These are phyloP conservation scores for Camellia lanceoleosa DNA, from an alignment of 148 eudicot species.

Conservation along the genomic window DNA sequence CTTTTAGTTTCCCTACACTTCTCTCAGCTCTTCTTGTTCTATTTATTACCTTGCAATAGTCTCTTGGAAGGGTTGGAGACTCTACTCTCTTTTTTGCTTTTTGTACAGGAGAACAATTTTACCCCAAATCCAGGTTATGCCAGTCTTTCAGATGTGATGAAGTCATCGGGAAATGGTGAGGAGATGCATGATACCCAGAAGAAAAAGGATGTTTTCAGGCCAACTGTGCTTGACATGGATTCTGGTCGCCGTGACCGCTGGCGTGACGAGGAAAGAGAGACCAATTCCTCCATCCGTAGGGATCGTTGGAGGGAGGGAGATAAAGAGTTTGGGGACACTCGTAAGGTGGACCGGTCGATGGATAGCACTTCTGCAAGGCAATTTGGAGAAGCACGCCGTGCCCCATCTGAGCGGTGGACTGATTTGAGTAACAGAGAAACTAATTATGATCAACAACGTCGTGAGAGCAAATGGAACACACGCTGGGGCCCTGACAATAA, in stretches of 20 bases:
- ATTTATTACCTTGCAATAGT: neutral
- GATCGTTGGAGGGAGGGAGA: slow-evolving; percentile 88
- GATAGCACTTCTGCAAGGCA: slow-evolving; percentile 48
- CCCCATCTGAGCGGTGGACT: slow-evolving; percentile 56
- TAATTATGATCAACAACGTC: slow-evolving; percentile 67
- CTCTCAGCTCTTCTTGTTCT: neutral
- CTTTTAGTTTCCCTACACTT: neutral
- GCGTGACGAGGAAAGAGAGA: slow-evolving; percentile 98
- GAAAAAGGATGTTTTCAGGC: slow-evolving; percentile 86
- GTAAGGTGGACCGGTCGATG: slow-evolving; percentile 56
- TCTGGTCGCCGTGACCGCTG: slow-evolving; percentile 80
- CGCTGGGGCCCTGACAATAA: slow-evolving; percentile 89
- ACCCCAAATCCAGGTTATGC: slow-evolving; percentile 38
- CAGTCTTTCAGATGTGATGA: slow-evolving; percentile 40
- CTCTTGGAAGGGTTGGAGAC: neutral
- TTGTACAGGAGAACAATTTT: slow-evolving; percentile 58
- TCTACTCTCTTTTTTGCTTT: neutral
- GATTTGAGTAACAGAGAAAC: slow-evolving; percentile 61
- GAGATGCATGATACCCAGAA: slow-evolving; percentile 29
- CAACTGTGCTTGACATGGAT: slow-evolving; percentile 74
- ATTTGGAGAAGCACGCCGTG: slow-evolving; percentile 71
- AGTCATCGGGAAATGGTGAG: slow-evolving; percentile 20
- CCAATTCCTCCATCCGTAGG: slow-evolving; percentile 59
- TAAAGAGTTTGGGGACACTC: slow-evolving; percentile 56
- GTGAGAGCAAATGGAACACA: slow-evolving; percentile 84